Evolutionary conservation across 1,284 basidiomycete species (phyloP).

Genomic region (Rhodotorula sp.): DNA sequence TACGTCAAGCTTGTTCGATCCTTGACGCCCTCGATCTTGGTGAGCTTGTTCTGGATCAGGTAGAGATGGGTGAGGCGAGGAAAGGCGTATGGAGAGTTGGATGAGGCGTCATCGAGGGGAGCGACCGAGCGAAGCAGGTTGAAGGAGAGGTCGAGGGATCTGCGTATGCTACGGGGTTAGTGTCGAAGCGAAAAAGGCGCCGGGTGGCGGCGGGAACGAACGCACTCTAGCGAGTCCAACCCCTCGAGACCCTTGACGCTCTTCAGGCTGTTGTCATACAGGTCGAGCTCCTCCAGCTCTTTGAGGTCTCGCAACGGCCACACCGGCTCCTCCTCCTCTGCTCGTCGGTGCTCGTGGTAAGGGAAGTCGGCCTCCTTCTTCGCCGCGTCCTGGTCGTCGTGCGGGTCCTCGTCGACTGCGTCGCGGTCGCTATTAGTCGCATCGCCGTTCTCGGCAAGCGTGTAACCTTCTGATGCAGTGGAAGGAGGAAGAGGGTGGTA

Average conservation of each 20-base stretch:
- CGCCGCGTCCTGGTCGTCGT: constrained; percentile 38
- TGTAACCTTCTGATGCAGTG: background rate
- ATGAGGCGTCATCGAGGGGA: constrained; percentile 60
- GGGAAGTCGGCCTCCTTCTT: constrained; percentile 41
- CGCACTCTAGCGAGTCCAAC: constrained; percentile 67
- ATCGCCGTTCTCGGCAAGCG: background rate
- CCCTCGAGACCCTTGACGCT: constrained; percentile 66
- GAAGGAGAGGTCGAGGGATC: constrained; percentile 88
- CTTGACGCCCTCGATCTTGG: constrained; percentile 62
- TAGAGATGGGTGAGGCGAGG: constrained; percentile 66
- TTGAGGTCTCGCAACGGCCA: constrained; percentile 60
- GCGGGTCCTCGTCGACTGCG: constrained; percentile 33
- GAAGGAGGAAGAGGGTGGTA: constrained; percentile 29
- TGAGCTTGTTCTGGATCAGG: constrained; percentile 95
- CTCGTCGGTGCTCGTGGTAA: constrained; percentile 23
- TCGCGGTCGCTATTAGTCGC: background rate
- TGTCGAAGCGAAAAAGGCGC: background rate
- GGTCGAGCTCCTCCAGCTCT: constrained; percentile 80
- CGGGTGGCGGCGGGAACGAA: no score
- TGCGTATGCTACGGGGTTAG: constrained; percentile 47
- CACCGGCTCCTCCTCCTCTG: constrained; percentile 58
- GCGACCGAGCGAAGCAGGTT: constrained; percentile 73
- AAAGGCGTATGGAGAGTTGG: constrained; percentile 56
- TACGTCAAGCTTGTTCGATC: constrained; percentile 67
- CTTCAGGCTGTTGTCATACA: constrained; percentile 94